Conservation (phyloP, 495 filamentous ascomycete genomes). For the Hypoxylon fuscum region DNA sequence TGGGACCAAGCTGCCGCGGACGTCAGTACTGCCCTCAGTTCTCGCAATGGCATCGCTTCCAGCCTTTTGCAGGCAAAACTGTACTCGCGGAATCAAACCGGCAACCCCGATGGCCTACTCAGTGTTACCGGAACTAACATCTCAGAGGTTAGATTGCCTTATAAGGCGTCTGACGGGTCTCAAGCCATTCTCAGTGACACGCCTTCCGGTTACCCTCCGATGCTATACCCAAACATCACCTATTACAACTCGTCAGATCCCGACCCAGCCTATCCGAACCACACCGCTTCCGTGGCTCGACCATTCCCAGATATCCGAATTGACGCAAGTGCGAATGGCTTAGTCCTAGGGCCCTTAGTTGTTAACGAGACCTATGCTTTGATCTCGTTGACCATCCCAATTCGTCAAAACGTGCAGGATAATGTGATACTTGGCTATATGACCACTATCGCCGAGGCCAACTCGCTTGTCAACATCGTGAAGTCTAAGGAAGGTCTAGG, state of each 20-base stretch:
- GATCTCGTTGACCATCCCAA: slow-evolving; percentile 80
- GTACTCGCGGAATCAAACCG: slow-evolving; percentile 70
- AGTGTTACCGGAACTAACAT: slow-evolving; percentile 64
- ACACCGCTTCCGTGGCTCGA: slow-evolving; percentile 50
- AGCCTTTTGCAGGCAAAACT: slow-evolving; percentile 72
- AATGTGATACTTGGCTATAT: slow-evolving; percentile 76
- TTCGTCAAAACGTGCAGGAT: slow-evolving; percentile 68
- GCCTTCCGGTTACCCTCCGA: slow-evolving; percentile 68
- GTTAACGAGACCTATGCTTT: slow-evolving; percentile 76
- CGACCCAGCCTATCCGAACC: slow-evolving; percentile 47
- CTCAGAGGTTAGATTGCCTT: slow-evolving; percentile 65
- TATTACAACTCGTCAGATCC: slow-evolving; percentile 56
- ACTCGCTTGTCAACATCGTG: slow-evolving; percentile 65
- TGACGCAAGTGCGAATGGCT: slow-evolving; percentile 55
- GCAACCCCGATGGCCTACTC: slow-evolving; percentile 58
- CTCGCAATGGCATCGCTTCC: slow-evolving; percentile 58
- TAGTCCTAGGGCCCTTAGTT: slow-evolving; percentile 73
- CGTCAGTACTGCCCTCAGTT: slow-evolving; percentile 66
- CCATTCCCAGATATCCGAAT: slow-evolving; percentile 63
- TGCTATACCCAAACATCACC: slow-evolving; percentile 79
- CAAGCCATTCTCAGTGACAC: slow-evolving; percentile 65
- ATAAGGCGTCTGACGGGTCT: slow-evolving; percentile 63
- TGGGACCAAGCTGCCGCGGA: slow-evolving; percentile 67
- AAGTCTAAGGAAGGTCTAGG: slow-evolving; percentile 72
- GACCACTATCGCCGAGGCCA: slow-evolving; percentile 73